Evolutionary conservation across 192 early-diverging fungal genomes (phyloP), one percentile per base, ranked within the genome.

Genomic region (Nowakowskiella sp.): DNA sequence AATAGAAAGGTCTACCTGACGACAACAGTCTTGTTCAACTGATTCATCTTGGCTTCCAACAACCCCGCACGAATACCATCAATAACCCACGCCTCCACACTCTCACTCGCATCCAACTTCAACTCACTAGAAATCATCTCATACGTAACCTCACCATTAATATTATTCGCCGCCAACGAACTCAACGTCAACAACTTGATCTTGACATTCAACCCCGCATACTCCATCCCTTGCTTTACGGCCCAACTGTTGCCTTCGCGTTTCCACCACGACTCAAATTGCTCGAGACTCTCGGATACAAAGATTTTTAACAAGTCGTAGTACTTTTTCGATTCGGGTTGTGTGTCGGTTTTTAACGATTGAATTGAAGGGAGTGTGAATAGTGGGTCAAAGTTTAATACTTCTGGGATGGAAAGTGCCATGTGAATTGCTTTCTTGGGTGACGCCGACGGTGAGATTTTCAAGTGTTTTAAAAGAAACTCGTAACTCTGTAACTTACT

Each of bases 81-180:
- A 64, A 97, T 94, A 19, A 91, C 81, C 91, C 91, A 97, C 74
- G 91, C 65, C 75, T 97, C 94, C 7, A 97, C 91, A 26, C 93
- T 88, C 13, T 72, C 76, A 48, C 80, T 80, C 9, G 74, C 65
- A n/a, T n/a, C n/a, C 46, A 97, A 79, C 45, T 80, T 79, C 27
- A 97, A 72, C 2, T 81, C 83, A 45, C 73, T 65, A 33, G 87
- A 78, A 44, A 97, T 82, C n/a, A 73, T 64, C 44, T 58, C 49
- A 64, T 92, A 94, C 31, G 81, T 66, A 59, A 97, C 70, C 44
- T 78, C 77, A 30, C 55, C 49, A 25, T 72, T 67, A 32, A 91
- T 67, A 48, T 84, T 73, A 31, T 73, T 72, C 4, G 86, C 85
- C 7, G 85, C 88, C 23, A 92, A 62, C 19, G 80, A 78, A 1